phyloP scores from a whole-genome alignment of 1,139 yeast species.

The Blastobotrys arbuscula region DNA sequence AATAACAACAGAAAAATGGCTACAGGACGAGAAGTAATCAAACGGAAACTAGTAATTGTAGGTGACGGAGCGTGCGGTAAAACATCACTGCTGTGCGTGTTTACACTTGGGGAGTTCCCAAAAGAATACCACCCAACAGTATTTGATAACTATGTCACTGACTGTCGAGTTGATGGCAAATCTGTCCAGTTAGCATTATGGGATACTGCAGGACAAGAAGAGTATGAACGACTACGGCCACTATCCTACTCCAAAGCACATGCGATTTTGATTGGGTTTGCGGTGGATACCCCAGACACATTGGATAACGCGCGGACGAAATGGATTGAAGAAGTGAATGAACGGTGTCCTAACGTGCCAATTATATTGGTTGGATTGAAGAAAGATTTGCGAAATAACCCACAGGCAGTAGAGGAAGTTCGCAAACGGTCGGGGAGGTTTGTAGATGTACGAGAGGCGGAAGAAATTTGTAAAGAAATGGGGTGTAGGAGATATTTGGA shows the following conservation, averaged over 20 bases:
- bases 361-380: conserved; percentile 86
- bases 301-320: conserved; percentile 53
- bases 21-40: conserved; percentile 19
- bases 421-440: conserved; percentile 72
- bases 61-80: conserved; percentile 98
- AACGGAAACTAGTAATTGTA: conserved; percentile 77
- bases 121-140: conserved; percentile 71
- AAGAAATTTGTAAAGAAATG: conserved; percentile 76
- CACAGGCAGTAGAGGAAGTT: conserved; percentile 66
- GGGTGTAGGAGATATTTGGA: conserved; percentile 85
- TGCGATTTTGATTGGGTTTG: conserved; percentile 62
- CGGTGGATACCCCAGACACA: conserved; percentile 60
- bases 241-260: conserved; percentile 65
- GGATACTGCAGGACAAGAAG: conserved; percentile 99
- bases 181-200: conserved; percentile 84
- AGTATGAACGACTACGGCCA: conserved; percentile 49
- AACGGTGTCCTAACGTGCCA: conserved; percentile 76
- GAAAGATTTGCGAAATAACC: conserved; percentile 80
- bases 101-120: conserved; percentile 76
- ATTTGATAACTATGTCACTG: conserved; percentile 90
- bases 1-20: not conserved
- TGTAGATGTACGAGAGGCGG: conserved; percentile 72
- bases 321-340: conserved; percentile 76
- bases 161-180: conserved; percentile 87
- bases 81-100: conserved; percentile 84